These are phyloP conservation scores for Mortierella sp. DNA, from an alignment of 371 early-diverging fungal species.

Conservation along the genomic window DNA sequence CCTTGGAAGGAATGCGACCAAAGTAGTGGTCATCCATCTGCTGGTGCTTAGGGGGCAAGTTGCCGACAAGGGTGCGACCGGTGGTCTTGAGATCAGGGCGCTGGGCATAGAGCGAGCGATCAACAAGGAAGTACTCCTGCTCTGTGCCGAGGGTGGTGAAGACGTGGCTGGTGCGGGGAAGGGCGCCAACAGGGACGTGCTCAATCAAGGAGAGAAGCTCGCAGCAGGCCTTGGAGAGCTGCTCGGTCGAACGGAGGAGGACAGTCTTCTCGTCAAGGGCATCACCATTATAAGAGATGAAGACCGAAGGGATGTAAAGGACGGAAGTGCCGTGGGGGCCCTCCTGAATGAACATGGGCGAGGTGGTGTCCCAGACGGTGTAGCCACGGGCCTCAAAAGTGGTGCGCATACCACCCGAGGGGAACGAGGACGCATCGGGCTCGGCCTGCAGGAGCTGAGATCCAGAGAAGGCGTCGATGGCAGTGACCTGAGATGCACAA, in stretches of 20 bases:
- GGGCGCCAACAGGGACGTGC: constrained; percentile 68
- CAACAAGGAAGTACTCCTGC: constrained; percentile 98
- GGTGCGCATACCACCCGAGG: constrained; percentile 96
- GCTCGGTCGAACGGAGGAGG: constrained; percentile 90
- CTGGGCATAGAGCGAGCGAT: constrained; percentile 89
- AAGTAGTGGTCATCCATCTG: constrained; percentile 99
- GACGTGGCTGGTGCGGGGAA: constrained; percentile 77
- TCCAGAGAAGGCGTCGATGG: constrained; percentile 96
- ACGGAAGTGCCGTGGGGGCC: constrained; percentile 93
- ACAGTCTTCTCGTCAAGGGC: constrained; percentile 98
- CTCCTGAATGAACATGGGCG: constrained; percentile 95
- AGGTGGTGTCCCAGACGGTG: constrained; percentile 98
- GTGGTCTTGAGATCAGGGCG: constrained; percentile 96
- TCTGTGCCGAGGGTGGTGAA: constrained; percentile 95
- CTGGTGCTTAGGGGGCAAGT: constrained; percentile 97
- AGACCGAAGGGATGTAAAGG: constrained; percentile 97
- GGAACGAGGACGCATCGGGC: constrained; percentile 99
- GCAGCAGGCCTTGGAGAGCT: constrained; percentile 81
- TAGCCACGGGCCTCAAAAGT: constrained; percentile 99
- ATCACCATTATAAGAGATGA: constrained; percentile 98
- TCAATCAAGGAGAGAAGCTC: constrained; percentile 81
- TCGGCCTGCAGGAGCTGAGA: constrained; percentile 97
- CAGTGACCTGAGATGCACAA: constrained; percentile 78
- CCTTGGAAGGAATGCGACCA: constrained; percentile 95
- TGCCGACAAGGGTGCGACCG: constrained; percentile 94